Evolutionary conservation across 1,139 yeast species (phyloP).

Genomic region (Suhomyces coccinellae): DNA sequence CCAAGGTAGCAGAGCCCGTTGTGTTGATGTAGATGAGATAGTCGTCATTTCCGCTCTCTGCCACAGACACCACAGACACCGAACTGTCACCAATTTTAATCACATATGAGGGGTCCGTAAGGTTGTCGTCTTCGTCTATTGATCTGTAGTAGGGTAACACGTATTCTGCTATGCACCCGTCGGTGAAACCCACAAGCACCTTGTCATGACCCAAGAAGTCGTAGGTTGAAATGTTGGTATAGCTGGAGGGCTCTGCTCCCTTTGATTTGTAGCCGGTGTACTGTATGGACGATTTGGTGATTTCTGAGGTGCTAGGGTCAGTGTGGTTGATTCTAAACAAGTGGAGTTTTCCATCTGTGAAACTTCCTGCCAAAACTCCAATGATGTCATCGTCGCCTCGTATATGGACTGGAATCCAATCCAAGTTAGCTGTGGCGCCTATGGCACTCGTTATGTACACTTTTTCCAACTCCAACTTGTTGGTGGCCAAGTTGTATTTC

Average conservation of each 20-base stretch:
- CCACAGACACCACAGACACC: slow-evolving; percentile 45
- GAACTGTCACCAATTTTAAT: slow-evolving; percentile 51
- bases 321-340: slow-evolving; percentile 42
- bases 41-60: slow-evolving; percentile 28
- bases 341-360: slow-evolving; percentile 64
- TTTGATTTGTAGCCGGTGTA: slow-evolving; percentile 16
- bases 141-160: slow-evolving; percentile 34
- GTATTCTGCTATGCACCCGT: slow-evolving; percentile 70
- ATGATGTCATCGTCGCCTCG: slow-evolving; percentile 27
- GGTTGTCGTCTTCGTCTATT: slow-evolving; percentile 13
- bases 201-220: slow-evolving; percentile 54
- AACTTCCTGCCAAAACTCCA: slow-evolving; percentile 53
- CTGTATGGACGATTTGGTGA: slow-evolving; percentile 30
- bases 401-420: slow-evolving; percentile 47
- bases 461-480: slow-evolving; percentile 28
- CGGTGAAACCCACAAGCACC: slow-evolving; percentile 61
- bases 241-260: neutral
- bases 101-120: slow-evolving; percentile 48
- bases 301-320: slow-evolving; percentile 22
- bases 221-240: slow-evolving; percentile 36
- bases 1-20: slow-evolving; percentile 47
- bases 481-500: slow-evolving; percentile 34
- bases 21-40: slow-evolving; percentile 45
- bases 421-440: slow-evolving; percentile 57
- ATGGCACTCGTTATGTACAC: slow-evolving; percentile 39